Evolutionary conservation across 2,329 filamentous ascomycete genomes (phyloP).

Genomic region (Hirsutella thompsonii): DNA sequence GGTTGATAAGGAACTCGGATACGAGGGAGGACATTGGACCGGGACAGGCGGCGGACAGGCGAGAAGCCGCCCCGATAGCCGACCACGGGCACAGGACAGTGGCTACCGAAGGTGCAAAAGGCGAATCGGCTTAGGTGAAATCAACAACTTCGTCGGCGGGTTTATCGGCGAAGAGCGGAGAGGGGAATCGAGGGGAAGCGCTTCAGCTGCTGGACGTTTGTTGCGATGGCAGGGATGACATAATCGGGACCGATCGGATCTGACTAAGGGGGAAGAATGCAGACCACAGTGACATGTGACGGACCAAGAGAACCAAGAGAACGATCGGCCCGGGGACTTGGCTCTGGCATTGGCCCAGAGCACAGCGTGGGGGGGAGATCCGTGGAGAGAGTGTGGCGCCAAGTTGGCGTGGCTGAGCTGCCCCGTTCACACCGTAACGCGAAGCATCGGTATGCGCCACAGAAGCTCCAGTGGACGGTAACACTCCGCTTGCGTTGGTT

Average conservation of each 20-base stretch:
- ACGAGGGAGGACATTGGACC: conserved; percentile 47
- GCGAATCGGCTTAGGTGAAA: too few species aligned
- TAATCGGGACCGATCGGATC: neutral
- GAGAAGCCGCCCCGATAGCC: conserved; percentile 1
- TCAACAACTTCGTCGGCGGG: neutral
- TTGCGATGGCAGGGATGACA: neutral
- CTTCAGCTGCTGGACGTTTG: neutral
- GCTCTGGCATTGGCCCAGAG: too few species aligned
- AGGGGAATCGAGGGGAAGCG: neutral
- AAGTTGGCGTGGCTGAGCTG: neutral
- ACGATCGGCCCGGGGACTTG: too few species aligned
- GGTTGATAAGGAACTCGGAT: conserved; percentile 52
- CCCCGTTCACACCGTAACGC: neutral
- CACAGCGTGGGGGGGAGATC: too few species aligned
- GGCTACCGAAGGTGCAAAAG: neutral
- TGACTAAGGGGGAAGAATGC: neutral
- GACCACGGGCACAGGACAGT: neutral
- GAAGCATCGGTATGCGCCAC: neutral
- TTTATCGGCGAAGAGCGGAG: neutral
- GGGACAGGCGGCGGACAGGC: conserved; percentile 6
- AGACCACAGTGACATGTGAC: conserved; percentile 1
- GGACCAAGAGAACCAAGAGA: too few species aligned
- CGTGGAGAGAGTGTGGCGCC: neutral
- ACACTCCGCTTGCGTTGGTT: neutral
- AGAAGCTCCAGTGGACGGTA: conserved; percentile 1